Evolutionary conservation across 2,329 filamentous ascomycete genomes (phyloP).

Genomic region (Ascochyta lentis): DNA sequence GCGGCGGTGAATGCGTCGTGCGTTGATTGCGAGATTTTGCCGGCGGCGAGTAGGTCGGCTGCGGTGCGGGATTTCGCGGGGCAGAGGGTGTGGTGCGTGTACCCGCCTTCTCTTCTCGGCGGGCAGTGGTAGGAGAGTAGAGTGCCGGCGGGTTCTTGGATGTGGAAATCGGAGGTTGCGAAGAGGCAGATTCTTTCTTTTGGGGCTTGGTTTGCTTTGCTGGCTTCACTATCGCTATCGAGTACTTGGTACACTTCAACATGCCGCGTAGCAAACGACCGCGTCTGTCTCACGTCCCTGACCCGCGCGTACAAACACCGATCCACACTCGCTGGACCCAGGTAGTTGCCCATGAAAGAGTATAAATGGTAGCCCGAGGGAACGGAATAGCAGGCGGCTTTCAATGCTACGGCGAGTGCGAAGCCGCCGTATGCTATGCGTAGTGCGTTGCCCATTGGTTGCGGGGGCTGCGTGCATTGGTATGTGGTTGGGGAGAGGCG

Average conservation of each 20-base stretch:
- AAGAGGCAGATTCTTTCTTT: constrained; percentile 51
- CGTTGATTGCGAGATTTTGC: constrained; percentile 24
- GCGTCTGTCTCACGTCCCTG: constrained; percentile 51
- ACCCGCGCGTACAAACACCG: constrained; percentile 50
- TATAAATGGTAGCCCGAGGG: constrained; percentile 52
- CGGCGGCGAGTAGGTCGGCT: constrained; percentile 10
- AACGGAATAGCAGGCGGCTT: constrained; percentile 52
- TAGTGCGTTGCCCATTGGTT: constrained; percentile 44
- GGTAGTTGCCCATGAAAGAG: constrained; percentile 56
- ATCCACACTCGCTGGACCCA: constrained; percentile 55
- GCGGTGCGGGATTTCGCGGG: background rate
- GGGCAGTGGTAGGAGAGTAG: constrained; percentile 50
- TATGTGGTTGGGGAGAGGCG: constrained; percentile 19
- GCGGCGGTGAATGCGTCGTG: constrained; percentile 27
- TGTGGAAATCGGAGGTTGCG: constrained; percentile 57
- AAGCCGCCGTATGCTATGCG: constrained; percentile 57
- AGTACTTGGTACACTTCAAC: constrained; percentile 55
- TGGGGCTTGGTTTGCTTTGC: too few relatives aligned
- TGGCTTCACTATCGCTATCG: constrained; percentile 38
- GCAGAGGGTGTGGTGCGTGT: constrained; percentile 32
- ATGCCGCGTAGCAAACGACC: constrained; percentile 57
- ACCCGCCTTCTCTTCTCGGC: constrained; percentile 36
- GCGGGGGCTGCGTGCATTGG: constrained; percentile 41
- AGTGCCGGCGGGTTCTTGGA: constrained; percentile 40
- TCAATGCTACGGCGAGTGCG: constrained; percentile 51